Conservation (phyloP, 2,329 filamentous ascomycete genomes). For the Clonostachys rosea region DNA sequence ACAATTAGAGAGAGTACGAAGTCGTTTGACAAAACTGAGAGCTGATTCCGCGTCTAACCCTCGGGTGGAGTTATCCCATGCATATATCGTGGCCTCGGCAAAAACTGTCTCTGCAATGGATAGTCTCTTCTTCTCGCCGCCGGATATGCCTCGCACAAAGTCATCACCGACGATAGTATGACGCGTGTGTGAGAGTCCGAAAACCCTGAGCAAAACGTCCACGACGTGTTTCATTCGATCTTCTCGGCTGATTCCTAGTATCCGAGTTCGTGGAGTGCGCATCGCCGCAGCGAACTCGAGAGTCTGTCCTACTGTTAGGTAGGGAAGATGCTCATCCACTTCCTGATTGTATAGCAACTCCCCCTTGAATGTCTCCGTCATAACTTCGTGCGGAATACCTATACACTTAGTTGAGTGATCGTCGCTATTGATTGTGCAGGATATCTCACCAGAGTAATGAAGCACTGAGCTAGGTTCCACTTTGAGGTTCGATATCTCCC, state of each 20-base stretch:
- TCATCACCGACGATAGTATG: constrained; percentile 59
- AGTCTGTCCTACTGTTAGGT: constrained; percentile 58
- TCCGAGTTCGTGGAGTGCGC: constrained; percentile 39
- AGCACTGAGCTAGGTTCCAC: constrained; percentile 7
- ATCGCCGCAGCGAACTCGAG: constrained; percentile 57
- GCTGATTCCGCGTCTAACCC: constrained; percentile 59
- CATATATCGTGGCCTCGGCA: constrained; percentile 45
- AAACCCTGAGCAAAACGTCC: constrained; percentile 32
- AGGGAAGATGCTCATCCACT: constrained; percentile 57
- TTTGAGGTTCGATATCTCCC: constrained; percentile 47
- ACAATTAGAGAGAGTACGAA: constrained; percentile 40
- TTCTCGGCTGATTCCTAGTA: background rate
- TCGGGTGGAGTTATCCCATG: constrained; percentile 63
- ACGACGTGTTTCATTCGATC: background rate
- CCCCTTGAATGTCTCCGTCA: constrained; percentile 18
- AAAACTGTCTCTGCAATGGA: constrained; percentile 61
- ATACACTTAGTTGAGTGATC: background rate
- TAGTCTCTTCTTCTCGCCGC: constrained; percentile 61
- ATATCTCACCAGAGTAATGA: background rate
- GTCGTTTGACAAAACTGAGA: constrained; percentile 54
- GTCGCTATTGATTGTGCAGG: constrained; percentile 29
- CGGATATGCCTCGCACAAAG: constrained; percentile 46
- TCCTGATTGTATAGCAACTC: constrained; percentile 61
- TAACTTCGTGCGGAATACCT: constrained; percentile 16
- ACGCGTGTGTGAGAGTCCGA: constrained; percentile 59